Evolutionary conservation across 805 yeast genomes (phyloP).

Genomic region (Cyberlindnera nakhonratchasimensis): DNA sequence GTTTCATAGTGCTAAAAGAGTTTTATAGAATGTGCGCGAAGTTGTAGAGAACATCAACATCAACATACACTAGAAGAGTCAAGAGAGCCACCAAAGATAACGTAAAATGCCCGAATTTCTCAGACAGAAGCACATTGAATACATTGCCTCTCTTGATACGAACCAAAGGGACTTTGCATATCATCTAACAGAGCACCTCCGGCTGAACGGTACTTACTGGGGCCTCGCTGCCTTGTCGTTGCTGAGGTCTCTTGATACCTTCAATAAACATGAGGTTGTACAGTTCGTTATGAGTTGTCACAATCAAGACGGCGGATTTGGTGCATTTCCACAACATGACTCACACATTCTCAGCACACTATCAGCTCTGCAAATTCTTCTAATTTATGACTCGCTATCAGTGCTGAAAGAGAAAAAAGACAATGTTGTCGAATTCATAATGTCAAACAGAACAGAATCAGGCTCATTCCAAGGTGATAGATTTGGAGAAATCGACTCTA

Average conservation of each 20-base stretch:
- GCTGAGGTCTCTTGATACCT: slow-evolving; percentile 51
- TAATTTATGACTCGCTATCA: slow-evolving; percentile 59
- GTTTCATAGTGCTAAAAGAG: too few relatives aligned
- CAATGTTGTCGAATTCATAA: slow-evolving; percentile 36
- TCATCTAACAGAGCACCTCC: slow-evolving; percentile 86
- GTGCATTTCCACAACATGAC: slow-evolving; percentile 86
- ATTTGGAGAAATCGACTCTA: slow-evolving; percentile 89
- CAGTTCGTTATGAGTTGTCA: slow-evolving; percentile 70
- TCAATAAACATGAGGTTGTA: slow-evolving; percentile 60
- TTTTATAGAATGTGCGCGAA: too few relatives aligned
- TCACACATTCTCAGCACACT: slow-evolving; percentile 82
- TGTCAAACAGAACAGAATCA: slow-evolving; percentile 33
- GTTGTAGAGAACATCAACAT: too few relatives aligned
- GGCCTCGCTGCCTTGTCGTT: slow-evolving; percentile 75
- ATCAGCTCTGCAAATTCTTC: slow-evolving; percentile 79
- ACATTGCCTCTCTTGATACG: slow-evolving; percentile 51
- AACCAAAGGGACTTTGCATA: slow-evolving; percentile 64
- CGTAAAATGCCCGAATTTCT: slow-evolving; percentile 6
- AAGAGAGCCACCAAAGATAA: background rate
- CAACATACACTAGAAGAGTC: too few relatives aligned
- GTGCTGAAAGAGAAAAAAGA: slow-evolving; percentile 29
- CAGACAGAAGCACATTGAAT: slow-evolving; percentile 54
- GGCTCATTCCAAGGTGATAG: slow-evolving; percentile 90
- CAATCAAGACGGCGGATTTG: slow-evolving; percentile 74
- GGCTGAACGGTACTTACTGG: slow-evolving; percentile 95